Conservation (phyloP, 1,284 basidiomycete species). For the Marasmius oreades region DNA sequence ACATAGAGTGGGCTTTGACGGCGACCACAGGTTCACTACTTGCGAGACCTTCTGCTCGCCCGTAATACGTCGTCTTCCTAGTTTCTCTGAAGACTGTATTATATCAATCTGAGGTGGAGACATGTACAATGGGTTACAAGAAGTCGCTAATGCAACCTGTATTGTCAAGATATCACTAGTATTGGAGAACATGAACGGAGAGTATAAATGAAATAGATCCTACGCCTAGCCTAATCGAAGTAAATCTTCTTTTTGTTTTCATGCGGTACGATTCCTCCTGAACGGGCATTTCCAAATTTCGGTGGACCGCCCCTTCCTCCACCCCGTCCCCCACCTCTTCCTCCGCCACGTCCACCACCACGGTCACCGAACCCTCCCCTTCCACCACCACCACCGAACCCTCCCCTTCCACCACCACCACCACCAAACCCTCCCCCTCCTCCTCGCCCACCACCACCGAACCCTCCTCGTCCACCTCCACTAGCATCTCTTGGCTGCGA, state of each 20-base stretch:
- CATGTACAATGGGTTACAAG: no score
- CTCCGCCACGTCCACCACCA: conserved; percentile 37
- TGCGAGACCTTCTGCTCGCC: no score
- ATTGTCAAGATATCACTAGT: no score
- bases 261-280: conserved; percentile 12
- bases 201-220: no score
- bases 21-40: no score
- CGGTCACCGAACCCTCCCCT: conserved; percentile 44
- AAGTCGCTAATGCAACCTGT: no score
- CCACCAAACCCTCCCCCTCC: conserved; percentile 35
- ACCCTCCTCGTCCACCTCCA: conserved; percentile 43
- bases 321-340: conserved; percentile 31
- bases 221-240: no score
- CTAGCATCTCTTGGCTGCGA: conserved; percentile 82
- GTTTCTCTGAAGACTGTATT: no score
- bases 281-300: conserved; percentile 7
- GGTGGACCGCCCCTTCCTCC: conserved; percentile 8
- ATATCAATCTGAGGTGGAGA: no score
- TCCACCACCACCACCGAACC: conserved; percentile 38
- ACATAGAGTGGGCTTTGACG: no score
- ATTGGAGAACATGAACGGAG: no score
- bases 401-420: conserved; percentile 37
- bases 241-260: conserved; percentile 13
- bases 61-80: no score
- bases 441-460: conserved; percentile 47